These are phyloP conservation scores for Torrubiella hemipterigena DNA, from an alignment of 2,329 filamentous ascomycete genomes.

Conservation along the genomic window DNA sequence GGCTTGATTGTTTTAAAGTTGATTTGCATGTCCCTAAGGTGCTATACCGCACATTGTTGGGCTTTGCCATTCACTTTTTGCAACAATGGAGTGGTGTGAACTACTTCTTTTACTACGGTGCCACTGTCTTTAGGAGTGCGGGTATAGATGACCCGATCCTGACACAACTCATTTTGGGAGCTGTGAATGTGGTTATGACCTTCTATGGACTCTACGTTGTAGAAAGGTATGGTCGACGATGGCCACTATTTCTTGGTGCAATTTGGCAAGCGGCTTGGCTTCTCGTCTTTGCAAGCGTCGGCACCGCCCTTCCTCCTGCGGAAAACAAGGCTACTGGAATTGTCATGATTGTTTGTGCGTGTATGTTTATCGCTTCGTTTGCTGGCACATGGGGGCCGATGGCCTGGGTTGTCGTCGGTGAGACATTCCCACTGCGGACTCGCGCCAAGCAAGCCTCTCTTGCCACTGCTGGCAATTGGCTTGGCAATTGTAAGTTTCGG, in stretches of 20 bases:
- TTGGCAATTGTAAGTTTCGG: slow-evolving; percentile 39
- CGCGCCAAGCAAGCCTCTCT: slow-evolving; percentile 42
- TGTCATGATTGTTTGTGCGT: slow-evolving; percentile 60
- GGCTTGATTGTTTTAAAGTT: slow-evolving; percentile 49
- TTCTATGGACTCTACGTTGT: slow-evolving; percentile 58
- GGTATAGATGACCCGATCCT: slow-evolving; percentile 55
- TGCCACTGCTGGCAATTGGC: slow-evolving; percentile 42
- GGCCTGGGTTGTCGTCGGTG: slow-evolving; percentile 55
- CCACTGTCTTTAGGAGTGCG: slow-evolving; percentile 54
- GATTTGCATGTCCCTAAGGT: slow-evolving; percentile 41
- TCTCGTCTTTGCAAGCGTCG: slow-evolving; percentile 50
- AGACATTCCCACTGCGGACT: slow-evolving; percentile 50
- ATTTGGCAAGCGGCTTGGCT: slow-evolving; percentile 58
- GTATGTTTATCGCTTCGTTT: slow-evolving; percentile 64
- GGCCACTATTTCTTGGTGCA: slow-evolving; percentile 52
- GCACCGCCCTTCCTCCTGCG: slow-evolving; percentile 30
- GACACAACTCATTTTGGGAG: slow-evolving; percentile 55
- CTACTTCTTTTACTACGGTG: slow-evolving; percentile 55
- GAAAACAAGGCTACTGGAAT: slow-evolving; percentile 40
- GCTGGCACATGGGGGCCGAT: slow-evolving; percentile 60
- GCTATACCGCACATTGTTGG: slow-evolving; percentile 52
- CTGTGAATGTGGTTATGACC: slow-evolving; percentile 57
- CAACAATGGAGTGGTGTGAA: slow-evolving; percentile 56
- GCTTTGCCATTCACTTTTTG: slow-evolving; percentile 50
- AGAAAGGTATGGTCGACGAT: slow-evolving; percentile 55